Conservation (phyloP, 495 filamentous ascomycete species). For the Neurospora sp. region DNA sequence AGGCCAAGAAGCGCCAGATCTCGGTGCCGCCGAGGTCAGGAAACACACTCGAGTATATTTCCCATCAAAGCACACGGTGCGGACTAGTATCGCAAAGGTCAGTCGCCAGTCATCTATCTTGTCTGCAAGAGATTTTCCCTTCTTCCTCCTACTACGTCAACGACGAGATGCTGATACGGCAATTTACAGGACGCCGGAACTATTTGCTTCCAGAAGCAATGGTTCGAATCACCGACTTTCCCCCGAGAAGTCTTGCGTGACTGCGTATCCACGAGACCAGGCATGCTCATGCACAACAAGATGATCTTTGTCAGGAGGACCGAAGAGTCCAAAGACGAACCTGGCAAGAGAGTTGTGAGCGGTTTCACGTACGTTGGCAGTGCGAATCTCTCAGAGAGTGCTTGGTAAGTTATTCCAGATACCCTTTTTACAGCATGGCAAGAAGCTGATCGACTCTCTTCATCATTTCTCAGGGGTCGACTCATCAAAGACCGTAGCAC, state of each 20-base stretch:
- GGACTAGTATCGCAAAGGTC: slow-evolving; percentile 32
- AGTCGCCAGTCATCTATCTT: slow-evolving; percentile 39
- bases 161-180: not conserved
- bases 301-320: slow-evolving; percentile 55
- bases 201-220: slow-evolving; percentile 62
- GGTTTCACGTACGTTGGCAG: slow-evolving; percentile 83
- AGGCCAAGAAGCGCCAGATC: slow-evolving; percentile 23
- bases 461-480: slow-evolving; percentile 25
- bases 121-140: not conserved
- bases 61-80: slow-evolving; percentile 66
- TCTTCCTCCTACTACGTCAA: not conserved
- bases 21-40: slow-evolving; percentile 28
- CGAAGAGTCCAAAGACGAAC: not conserved
- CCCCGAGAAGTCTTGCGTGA: slow-evolving; percentile 64
- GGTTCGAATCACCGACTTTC: slow-evolving; percentile 57
- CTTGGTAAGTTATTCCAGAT: slow-evolving; percentile 54
- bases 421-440: too few species aligned
- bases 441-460: not conserved
- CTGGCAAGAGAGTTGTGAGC: not conserved
- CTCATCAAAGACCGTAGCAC: slow-evolving; percentile 55
- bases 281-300: slow-evolving; percentile 85
- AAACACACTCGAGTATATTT: slow-evolving; percentile 67
- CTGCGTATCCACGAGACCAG: slow-evolving; percentile 53
- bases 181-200: slow-evolving; percentile 53
- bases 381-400: slow-evolving; percentile 84